phyloP scores from a whole-genome alignment of 1,284 basidiomycete genomes.

The Quambalaria eucalypti region DNA sequence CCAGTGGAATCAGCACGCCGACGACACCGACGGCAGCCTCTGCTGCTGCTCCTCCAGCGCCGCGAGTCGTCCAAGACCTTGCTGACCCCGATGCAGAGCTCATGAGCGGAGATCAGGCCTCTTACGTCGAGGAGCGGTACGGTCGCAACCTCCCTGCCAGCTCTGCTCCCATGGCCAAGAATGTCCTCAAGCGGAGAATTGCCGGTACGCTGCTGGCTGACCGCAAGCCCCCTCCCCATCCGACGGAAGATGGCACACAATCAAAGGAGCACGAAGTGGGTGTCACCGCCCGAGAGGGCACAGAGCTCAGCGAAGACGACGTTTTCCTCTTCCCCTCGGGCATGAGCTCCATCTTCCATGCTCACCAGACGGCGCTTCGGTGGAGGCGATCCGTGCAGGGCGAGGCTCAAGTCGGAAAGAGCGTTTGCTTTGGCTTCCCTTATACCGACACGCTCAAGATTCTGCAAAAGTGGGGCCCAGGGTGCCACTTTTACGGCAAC shows the following conservation, averaged over 20 bases:
- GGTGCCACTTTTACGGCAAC: constrained; percentile 78
- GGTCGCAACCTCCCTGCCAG: constrained; percentile 78
- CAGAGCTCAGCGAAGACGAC: constrained; percentile 58
- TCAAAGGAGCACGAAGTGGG: not conserved
- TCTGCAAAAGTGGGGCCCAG: constrained; percentile 91
- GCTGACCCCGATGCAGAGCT: constrained; percentile 8
- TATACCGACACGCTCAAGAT: constrained; percentile 97
- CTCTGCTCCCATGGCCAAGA: constrained; percentile 69
- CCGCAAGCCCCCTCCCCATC: constrained; percentile 1
- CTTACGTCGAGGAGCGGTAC: constrained; percentile 82
- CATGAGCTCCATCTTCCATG: constrained; percentile 87
- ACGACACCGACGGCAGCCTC: not conserved
- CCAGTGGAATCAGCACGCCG: not conserved
- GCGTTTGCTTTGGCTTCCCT: constrained; percentile 62
- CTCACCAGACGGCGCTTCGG: constrained; percentile 65
- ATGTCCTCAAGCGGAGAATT: constrained; percentile 74
- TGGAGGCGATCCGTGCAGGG: constrained; percentile 36
- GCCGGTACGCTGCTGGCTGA: constrained; percentile 63
- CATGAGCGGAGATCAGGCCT: constrained; percentile 49
- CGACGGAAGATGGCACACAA: not conserved
- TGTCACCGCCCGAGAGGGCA: constrained; percentile 22
- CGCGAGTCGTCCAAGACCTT: not conserved
- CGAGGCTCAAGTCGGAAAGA: constrained; percentile 21
- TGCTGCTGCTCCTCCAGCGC: not conserved
- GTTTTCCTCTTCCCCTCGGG: constrained; percentile 80